Conservation (phyloP, 371 early-diverging fungal genomes). For the Lichtheimia hyalospora region DNA sequence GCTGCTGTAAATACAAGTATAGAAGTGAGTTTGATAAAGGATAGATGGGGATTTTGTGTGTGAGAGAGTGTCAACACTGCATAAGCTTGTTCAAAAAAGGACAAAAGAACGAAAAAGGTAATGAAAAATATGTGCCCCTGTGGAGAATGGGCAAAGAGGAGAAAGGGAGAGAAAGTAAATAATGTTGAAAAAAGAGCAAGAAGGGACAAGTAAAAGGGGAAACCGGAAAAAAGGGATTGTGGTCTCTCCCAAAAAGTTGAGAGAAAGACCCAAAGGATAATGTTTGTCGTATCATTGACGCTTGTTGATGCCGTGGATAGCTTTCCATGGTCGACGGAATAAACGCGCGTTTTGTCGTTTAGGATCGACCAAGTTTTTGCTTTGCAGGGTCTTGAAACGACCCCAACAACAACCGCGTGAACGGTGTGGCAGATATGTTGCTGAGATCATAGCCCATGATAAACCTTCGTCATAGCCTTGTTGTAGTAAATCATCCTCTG, state of each 20-base stretch:
- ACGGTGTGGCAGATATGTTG: constrained; percentile 42
- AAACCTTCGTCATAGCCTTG: constrained; percentile 43
- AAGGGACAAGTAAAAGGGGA: no score
- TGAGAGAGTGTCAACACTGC: constrained; percentile 19
- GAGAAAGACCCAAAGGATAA: no score
- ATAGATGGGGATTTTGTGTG: background rate
- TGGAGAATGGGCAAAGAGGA: constrained; percentile 5
- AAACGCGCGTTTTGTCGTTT: constrained; percentile 28
- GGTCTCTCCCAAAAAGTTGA: background rate
- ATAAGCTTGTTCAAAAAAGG: constrained; percentile 19
- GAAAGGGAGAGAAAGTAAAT: background rate
- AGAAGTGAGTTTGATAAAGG: background rate
- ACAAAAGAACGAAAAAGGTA: constrained; percentile 21
- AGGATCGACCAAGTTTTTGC: constrained; percentile 27
- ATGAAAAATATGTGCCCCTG: constrained; percentile 18
- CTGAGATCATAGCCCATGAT: constrained; percentile 48
- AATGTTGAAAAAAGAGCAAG: background rate
- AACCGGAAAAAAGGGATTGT: background rate
- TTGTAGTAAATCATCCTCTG: constrained; percentile 36
- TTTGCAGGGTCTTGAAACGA: constrained; percentile 42
- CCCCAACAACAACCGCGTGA: constrained; percentile 52
- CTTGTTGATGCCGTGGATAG: constrained; percentile 15
- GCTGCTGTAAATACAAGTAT: background rate
- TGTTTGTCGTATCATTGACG: background rate
- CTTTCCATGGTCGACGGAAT: constrained; percentile 37